A percentile compares a stretch with the other conserved stretches of the same genome.
Conservation (phyloP, 441 rosid species). For the Capsella rubella region DNA sequence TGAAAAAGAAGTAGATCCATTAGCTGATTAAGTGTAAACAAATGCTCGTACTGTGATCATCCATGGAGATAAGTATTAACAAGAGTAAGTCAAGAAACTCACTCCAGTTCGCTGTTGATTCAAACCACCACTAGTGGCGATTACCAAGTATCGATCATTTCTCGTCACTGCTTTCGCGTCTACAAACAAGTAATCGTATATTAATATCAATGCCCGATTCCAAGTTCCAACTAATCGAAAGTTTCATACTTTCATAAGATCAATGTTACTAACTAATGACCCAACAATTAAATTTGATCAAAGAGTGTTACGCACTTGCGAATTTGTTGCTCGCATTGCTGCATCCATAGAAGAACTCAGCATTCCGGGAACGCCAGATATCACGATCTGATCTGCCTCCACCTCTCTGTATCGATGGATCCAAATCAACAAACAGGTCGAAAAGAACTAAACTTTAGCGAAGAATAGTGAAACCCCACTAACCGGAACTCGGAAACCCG, state of each 20-base stretch:
- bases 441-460: not conserved
- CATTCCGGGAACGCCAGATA: conserved; percentile 76
- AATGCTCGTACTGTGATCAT: not conserved
- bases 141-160: conserved; percentile 66
- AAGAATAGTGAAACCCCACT: conserved; percentile 36
- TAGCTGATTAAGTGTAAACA: not conserved
- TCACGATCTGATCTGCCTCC: conserved; percentile 78
- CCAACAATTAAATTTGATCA: not conserved
- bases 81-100: conserved; percentile 34
- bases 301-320: conserved; percentile 54
- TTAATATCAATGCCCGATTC: not conserved
- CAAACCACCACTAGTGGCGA: conserved; percentile 93
- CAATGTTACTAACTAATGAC: not conserved
- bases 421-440: conserved; percentile 10
- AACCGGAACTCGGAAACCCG: conserved; percentile 67
- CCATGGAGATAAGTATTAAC: not conserved
- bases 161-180: conserved; percentile 59
- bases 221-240: conserved; percentile 6
- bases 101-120: conserved; percentile 97
- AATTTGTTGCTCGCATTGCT: conserved; percentile 79
- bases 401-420: conserved; percentile 36
- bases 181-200: conserved; percentile 39
- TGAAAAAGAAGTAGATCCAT: not conserved
- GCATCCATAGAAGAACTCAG: conserved; percentile 73
- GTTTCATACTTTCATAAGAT: not conserved